A percentile compares a stretch with the other conserved stretches of the same genome.
phyloP scores from a whole-genome alignment of 768 basidiomycete species.

The Lyophyllum decastes region DNA sequence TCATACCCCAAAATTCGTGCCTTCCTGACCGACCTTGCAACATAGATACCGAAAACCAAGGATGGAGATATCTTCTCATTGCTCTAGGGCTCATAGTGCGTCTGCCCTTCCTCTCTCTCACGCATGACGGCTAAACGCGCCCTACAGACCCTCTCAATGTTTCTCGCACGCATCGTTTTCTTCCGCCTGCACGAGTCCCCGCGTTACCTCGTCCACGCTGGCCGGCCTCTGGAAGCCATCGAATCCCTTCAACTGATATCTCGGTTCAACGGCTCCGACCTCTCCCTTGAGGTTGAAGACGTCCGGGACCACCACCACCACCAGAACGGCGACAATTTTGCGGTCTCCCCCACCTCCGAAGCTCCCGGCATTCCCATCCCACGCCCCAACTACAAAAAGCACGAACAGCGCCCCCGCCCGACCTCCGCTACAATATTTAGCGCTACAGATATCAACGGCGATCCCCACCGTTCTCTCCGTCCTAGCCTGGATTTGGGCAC shows the following conservation, averaged over 20 bases:
- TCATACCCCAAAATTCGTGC: slow-evolving; percentile 80
- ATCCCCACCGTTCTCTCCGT: background rate
- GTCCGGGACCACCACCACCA: slow-evolving; percentile 49
- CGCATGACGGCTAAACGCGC: background rate
- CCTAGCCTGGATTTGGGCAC: background rate
- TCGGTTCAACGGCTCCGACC: slow-evolving; percentile 76
- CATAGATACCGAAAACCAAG: slow-evolving; percentile 68
- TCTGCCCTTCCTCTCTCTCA: slow-evolving; percentile 18
- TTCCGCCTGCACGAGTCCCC: slow-evolving; percentile 96
- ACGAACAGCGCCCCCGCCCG: slow-evolving; percentile 17
- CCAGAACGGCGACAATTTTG: slow-evolving; percentile 12
- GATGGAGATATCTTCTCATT: slow-evolving; percentile 87
- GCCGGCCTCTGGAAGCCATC: slow-evolving; percentile 81
- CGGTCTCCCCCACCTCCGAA: slow-evolving; percentile 6
- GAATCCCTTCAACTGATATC: slow-evolving; percentile 84
- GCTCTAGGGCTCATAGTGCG: slow-evolving; percentile 81
- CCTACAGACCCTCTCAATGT: slow-evolving; percentile 82
- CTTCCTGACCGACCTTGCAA: slow-evolving; percentile 57
- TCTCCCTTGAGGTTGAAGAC: slow-evolving; percentile 70
- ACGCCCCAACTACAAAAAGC: slow-evolving; percentile 1
- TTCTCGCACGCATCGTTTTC: slow-evolving; percentile 81
- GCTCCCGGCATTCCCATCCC: slow-evolving; percentile 1
- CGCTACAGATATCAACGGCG: slow-evolving; percentile 30
- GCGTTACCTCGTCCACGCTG: slow-evolving; percentile 87
- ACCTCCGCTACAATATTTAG: slow-evolving; percentile 36